phyloP scores from a whole-genome alignment of 2,329 filamentous ascomycete genomes.

The Ceratocystis papillata region DNA sequence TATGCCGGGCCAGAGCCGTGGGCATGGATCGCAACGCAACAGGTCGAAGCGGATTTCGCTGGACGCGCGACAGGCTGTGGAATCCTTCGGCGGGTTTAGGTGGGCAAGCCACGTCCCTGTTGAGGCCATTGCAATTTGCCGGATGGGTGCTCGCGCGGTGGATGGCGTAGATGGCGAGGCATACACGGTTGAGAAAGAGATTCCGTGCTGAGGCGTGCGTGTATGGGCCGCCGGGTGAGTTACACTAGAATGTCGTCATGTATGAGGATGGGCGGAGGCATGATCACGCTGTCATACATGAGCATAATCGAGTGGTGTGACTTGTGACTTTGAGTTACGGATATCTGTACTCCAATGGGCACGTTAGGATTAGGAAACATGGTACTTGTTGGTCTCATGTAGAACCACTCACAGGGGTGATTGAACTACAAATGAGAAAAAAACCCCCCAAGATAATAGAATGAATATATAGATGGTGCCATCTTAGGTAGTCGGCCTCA shows the following conservation, averaged over 20 bases:
- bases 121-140: constrained; percentile 66
- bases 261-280: neutral
- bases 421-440: neutral
- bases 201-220: constrained; percentile 31
- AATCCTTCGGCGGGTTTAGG: constrained; percentile 50
- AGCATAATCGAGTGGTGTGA: constrained; percentile 1
- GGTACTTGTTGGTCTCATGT: neutral
- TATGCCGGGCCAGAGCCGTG: constrained; percentile 35
- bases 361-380: neutral
- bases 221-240: neutral
- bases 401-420: neutral
- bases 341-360: neutral
- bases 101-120: constrained; percentile 62
- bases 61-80: constrained; percentile 47
- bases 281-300: neutral
- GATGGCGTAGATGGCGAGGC: constrained; percentile 43
- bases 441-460: neutral
- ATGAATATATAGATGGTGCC: too few species aligned
- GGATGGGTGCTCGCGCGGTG: constrained; percentile 69
- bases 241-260: neutral
- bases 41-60: constrained; percentile 37
- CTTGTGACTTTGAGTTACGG: neutral
- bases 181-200: constrained; percentile 45
- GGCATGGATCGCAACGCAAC: neutral
- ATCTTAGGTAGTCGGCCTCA: too few species aligned